Evolutionary conservation across 306 rosid species (phyloP).

Genomic region (Cucumis hystrix): DNA sequence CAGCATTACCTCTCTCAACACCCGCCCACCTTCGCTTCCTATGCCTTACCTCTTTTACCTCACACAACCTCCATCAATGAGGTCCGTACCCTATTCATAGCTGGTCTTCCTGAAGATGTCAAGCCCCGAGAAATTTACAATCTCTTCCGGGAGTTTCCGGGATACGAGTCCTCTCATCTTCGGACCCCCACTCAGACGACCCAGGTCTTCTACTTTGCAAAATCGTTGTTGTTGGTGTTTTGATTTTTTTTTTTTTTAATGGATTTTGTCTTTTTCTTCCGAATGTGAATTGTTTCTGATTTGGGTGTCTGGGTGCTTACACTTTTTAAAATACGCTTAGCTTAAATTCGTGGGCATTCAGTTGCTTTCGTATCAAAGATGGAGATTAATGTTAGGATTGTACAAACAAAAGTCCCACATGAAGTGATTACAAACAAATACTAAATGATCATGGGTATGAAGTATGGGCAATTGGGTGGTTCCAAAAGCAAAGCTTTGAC

Average conservation of each 20-base stretch:
- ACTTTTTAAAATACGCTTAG: neutral
- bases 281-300: neutral
- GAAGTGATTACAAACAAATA: no score
- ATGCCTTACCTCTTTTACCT: constrained; percentile 22
- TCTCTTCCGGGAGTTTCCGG: constrained; percentile 77
- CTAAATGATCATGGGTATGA: no score
- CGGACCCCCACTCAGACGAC: constrained; percentile 53
- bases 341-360: neutral
- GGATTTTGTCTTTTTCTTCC: neutral
- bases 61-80: constrained; percentile 28
- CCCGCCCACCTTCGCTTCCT: constrained; percentile 26
- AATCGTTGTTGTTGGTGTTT: neutral
- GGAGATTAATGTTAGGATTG: neutral
- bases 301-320: neutral
- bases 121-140: constrained; percentile 82
- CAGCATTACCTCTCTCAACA: constrained; percentile 5
- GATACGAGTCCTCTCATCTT: constrained; percentile 91
- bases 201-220: constrained; percentile 25
- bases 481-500: no score
- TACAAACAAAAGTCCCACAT: no score
- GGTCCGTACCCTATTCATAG: constrained; percentile 87
- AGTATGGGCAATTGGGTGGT: no score
- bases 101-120: constrained; percentile 85
- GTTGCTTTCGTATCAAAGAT: neutral
- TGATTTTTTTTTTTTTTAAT: neutral